phyloP scores from a whole-genome alignment of 1,139 yeast genomes.

The Candida frijolesensis region DNA sequence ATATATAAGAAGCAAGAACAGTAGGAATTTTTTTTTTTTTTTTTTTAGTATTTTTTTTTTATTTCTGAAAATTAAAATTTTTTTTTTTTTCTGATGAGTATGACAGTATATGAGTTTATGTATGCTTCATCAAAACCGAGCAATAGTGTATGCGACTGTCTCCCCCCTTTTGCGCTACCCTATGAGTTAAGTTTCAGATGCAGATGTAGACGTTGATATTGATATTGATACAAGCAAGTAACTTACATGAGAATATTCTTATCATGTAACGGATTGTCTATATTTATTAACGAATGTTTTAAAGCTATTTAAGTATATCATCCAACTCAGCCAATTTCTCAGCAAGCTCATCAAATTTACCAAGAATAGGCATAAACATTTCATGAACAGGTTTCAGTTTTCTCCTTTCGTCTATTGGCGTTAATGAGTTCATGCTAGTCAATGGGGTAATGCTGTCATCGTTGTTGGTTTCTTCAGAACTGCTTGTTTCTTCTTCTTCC shows the following conservation, averaged over 20 bases:
- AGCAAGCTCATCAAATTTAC: constrained; percentile 48
- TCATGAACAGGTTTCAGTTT: constrained; percentile 45
- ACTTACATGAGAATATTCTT: too few relatives aligned
- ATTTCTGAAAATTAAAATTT: not conserved
- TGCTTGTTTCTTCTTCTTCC: constrained; percentile 1
- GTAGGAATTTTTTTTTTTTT: not conserved
- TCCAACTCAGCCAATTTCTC: constrained; percentile 48
- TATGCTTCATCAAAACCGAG: not conserved
- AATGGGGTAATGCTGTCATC: constrained; percentile 34
- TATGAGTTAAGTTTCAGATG: not conserved
- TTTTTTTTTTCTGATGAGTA: not conserved
- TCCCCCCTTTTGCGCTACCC: not conserved
- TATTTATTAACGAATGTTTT: not conserved
- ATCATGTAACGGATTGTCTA: not conserved
- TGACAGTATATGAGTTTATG: not conserved
- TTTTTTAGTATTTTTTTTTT: not conserved
- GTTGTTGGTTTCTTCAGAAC: constrained; percentile 10
- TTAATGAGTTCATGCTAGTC: constrained; percentile 41
- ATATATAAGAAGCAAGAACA: not conserved
- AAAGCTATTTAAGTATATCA: constrained; percentile 17
- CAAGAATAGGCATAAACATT: constrained; percentile 48
- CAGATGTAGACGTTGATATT: not conserved
- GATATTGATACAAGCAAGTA: too few relatives aligned
- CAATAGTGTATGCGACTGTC: not conserved
- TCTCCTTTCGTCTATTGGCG: constrained; percentile 23